Base-by-base conservation (phyloP, 495 filamentous ascomycete genomes). In the Cenococcum geophilum region DNA sequence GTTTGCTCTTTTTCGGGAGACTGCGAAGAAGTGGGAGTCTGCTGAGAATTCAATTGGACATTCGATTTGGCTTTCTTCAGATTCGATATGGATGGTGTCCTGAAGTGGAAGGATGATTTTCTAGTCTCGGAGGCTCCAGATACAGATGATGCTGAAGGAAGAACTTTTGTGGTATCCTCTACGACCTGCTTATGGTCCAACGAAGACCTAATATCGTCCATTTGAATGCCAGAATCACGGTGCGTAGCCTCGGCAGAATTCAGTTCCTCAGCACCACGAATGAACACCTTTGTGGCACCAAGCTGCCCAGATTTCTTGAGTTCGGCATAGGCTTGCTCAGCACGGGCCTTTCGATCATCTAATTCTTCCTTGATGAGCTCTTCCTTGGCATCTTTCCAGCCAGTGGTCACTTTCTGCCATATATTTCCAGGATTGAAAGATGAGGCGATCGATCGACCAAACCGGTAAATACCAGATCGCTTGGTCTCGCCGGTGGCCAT, bases 281-380 rank as follows among this genome's bases (percentile, higher is more conserved):
- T 16, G 43, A 65, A 65, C n/a, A 65, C 62, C 49, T 63, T 66
- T 11, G 67, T 51, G 18, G 45, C 42, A 37, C 40, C 62, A 61
- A 80, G 74, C 55, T 82, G 83, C 0, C 84, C 84, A 11, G 73
- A 72, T 58, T 76, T 75, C 73, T 89, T 88, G 59, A 87, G 68
- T 67, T 84, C 78, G 5, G 79, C 78, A 69, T 89, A 89, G 0
- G 80, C 77, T 58, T 71, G 70, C 67, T 83, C 79, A 0, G 80
- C 83, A 63, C 76, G 22, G 81, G 75, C 9, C 72, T 68, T 55
- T 74, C 78, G 8, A 57, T 60, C 63, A 74, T 56, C 34, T 74
- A 52, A 6, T 16, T 52, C 49, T 25, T 23, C 9, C 49, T 27
- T 22, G 14, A 32, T 25, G 6, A 32, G 21, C 21, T 52, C 20